Evolutionary conservation across 805 yeast species (phyloP).

Genomic region (Starmerella stigmatis): DNA sequence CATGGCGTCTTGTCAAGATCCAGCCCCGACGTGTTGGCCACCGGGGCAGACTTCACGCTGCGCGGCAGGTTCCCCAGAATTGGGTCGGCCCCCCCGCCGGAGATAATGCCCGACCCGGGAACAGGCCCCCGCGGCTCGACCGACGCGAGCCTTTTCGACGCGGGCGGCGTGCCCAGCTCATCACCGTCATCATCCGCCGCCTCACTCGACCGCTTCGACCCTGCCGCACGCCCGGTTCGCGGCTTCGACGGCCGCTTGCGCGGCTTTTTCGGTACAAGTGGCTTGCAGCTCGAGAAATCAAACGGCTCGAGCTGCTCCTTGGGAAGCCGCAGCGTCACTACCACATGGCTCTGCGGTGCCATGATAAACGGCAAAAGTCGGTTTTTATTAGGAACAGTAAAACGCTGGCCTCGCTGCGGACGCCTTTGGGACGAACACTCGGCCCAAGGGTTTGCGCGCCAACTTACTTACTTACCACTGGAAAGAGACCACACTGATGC

Average conservation of each 20-base stretch:
- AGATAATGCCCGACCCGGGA: conserved; percentile 6
- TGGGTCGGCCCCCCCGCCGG: conserved; percentile 17
- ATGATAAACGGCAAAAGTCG: too few relatives aligned
- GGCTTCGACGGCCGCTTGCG: conserved; percentile 12
- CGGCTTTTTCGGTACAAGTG: conserved; percentile 10
- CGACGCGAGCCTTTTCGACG: background rate
- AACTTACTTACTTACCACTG: too few relatives aligned
- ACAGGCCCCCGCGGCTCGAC: conserved; percentile 4
- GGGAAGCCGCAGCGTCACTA: conserved; percentile 21
- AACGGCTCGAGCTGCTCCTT: conserved; percentile 18
- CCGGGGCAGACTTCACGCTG: conserved; percentile 22
- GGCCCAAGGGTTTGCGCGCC: too few relatives aligned
- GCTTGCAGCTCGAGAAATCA: conserved; percentile 15
- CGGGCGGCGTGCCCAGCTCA: background rate
- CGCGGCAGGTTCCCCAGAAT: conserved; percentile 21
- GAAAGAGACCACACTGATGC: too few relatives aligned
- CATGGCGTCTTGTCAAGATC: conserved; percentile 37
- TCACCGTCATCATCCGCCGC: conserved; percentile 5
- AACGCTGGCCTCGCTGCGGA: too few relatives aligned
- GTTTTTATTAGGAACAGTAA: too few relatives aligned
- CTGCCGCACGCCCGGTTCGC: background rate
- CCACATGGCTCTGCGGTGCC: conserved; percentile 9
- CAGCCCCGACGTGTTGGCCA: conserved; percentile 31
- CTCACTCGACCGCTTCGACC: too few relatives aligned
- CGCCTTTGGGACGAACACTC: background rate